These are phyloP conservation scores for Lantana camara DNA, from an alignment of 257 asterid genomes.

Conservation along the genomic window DNA sequence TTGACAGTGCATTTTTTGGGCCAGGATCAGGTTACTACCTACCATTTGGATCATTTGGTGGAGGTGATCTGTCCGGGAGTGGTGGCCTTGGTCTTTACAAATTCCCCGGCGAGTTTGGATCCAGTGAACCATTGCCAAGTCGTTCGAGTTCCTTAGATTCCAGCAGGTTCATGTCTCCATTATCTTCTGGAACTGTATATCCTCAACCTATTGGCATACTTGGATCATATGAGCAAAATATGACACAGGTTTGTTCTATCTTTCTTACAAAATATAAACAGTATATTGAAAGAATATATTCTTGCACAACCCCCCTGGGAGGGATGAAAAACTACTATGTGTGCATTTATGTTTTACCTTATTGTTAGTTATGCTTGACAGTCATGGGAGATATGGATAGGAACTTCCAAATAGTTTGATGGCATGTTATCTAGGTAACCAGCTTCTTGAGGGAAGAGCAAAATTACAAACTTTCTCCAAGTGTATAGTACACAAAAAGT, in stretches of 20 bases:
- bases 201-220: constrained; percentile 86
- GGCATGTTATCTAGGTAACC: constrained; percentile 19
- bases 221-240: constrained; percentile 92
- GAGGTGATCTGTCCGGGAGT: constrained; percentile 81
- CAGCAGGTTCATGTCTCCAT: constrained; percentile 76
- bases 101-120: constrained; percentile 76
- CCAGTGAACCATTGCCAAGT: constrained; percentile 65
- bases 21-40: constrained; percentile 81
- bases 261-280: constrained; percentile 22
- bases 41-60: constrained; percentile 85
- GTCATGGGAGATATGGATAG: constrained; percentile 19
- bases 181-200: constrained; percentile 79
- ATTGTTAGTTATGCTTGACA: constrained; percentile 7
- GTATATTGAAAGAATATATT: constrained; percentile 18
- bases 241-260: constrained; percentile 71
- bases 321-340: constrained; percentile 13
- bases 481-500: background rate
- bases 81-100: constrained; percentile 78
- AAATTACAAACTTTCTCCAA: constrained; percentile 1
- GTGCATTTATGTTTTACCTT: background rate
- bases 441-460: constrained; percentile 3
- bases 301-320: constrained; percentile 30
- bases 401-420: constrained; percentile 7
- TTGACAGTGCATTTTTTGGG: constrained; percentile 71
- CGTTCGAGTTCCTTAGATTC: constrained; percentile 67